These are phyloP conservation scores for Crithidia fasciculata DNA, from an alignment of 208 protist genomes.

Conservation along the genomic window DNA sequence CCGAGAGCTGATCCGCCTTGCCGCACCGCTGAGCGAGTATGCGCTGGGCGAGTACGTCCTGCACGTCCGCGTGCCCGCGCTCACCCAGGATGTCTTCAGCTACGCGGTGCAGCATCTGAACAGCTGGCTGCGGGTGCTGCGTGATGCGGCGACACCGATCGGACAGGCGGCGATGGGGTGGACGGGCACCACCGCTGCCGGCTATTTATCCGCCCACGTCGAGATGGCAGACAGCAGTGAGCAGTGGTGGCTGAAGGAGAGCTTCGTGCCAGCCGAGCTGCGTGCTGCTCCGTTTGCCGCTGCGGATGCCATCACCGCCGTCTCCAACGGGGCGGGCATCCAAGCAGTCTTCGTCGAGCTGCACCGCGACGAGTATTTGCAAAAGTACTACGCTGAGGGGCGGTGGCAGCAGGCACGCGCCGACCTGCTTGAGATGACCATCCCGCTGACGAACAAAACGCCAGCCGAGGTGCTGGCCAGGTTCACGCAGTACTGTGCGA, in stretches of 20 bases:
- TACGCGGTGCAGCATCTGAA: conserved; percentile 83
- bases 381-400: conserved; percentile 75
- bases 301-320: conserved; percentile 49
- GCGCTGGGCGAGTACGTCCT: conserved; percentile 87
- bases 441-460: conserved; percentile 36
- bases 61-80: conserved; percentile 72
- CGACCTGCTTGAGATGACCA: conserved; percentile 59
- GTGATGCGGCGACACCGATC: conserved; percentile 67
- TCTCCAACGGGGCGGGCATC: conserved; percentile 77
- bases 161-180: conserved; percentile 71
- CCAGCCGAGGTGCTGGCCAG: conserved; percentile 46
- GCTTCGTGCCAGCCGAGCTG: conserved; percentile 55
- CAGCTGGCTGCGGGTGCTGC: conserved; percentile 78
- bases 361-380: conserved; percentile 75
- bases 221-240: conserved; percentile 44
- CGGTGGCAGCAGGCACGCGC: conserved; percentile 71
- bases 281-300: conserved; percentile 59
- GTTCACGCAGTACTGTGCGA: conserved; percentile 69
- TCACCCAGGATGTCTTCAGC: conserved; percentile 68
- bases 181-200: conserved; percentile 58
- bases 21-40: conserved; percentile 74
- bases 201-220: conserved; percentile 50
- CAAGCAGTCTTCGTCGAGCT: conserved; percentile 84
- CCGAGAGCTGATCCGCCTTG: conserved; percentile 69
- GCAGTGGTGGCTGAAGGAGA: conserved; percentile 79